A percentile compares a stretch with the other conserved stretches of the same genome.
These are phyloP conservation scores for Marasmius oreades DNA, from an alignment of 1,284 basidiomycete species.

Conservation along the genomic window DNA sequence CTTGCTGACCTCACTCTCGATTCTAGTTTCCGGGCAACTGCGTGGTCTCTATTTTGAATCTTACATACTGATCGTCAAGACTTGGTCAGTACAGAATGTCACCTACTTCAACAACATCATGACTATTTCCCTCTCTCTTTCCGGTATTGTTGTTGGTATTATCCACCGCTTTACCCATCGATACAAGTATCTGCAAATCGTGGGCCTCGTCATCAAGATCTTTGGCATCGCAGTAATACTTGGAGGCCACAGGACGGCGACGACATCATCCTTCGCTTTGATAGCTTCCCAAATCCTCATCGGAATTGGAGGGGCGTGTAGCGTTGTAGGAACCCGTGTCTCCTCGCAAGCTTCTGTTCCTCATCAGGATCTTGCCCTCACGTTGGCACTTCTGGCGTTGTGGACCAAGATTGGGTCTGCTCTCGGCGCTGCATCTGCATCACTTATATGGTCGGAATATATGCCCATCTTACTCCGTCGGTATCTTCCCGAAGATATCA, in stretches of 20 bases:
- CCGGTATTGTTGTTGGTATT: constrained; percentile 12
- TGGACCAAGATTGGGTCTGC: constrained; percentile 21
- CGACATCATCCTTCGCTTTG: constrained; percentile 16
- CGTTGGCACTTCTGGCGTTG: constrained; percentile 20
- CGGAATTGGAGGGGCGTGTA: constrained; percentile 21
- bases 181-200: constrained; percentile 15
- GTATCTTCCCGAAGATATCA: constrained; percentile 17
- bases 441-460: constrained; percentile 21
- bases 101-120: constrained; percentile 17
- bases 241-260: constrained; percentile 13
- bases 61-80: constrained; percentile 14
- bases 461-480: constrained; percentile 19
- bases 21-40: constrained; percentile 9
- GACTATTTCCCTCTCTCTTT: constrained; percentile 13
- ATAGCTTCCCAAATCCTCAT: constrained; percentile 22
- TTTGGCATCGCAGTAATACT: constrained; percentile 21
- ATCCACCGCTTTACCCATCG: constrained; percentile 13
- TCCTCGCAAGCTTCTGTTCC: constrained; percentile 24
- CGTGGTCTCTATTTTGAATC: constrained; percentile 14
- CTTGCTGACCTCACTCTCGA: not conserved
- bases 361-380: constrained; percentile 24
- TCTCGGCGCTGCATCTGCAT: constrained; percentile 23
- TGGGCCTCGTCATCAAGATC: constrained; percentile 17
- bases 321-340: constrained; percentile 22
- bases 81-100: constrained; percentile 12